Conservation (phyloP, 805 yeast genomes). For the Candida krabiensis region DNA sequence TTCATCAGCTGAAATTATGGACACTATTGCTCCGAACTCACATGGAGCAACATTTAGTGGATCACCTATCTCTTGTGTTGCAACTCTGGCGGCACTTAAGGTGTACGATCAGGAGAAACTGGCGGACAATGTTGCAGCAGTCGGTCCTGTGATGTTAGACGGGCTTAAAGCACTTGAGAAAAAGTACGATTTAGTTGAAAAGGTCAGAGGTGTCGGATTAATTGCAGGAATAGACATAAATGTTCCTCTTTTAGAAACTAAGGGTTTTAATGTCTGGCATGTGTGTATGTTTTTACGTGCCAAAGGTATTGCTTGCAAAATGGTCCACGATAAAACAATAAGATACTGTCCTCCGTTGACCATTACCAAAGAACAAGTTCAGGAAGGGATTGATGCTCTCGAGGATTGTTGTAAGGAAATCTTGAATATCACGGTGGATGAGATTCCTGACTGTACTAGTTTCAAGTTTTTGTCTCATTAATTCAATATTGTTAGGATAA, state of each 20-base stretch:
- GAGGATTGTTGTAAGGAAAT: constrained; percentile 20
- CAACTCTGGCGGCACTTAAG: constrained; percentile 26
- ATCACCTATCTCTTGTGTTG: constrained; percentile 28
- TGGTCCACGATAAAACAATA: constrained; percentile 24
- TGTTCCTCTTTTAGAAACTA: constrained; percentile 10
- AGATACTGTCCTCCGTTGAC: constrained; percentile 25
- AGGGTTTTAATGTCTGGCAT: constrained; percentile 24
- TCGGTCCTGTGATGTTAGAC: constrained; percentile 20
- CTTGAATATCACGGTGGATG: constrained; percentile 9
- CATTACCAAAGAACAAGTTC: constrained; percentile 19
- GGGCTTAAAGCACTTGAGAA: constrained; percentile 18
- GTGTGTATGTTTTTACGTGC: constrained; percentile 28
- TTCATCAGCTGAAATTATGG: constrained; percentile 23
- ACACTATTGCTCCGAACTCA: constrained; percentile 26
- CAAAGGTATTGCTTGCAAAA: constrained; percentile 27
- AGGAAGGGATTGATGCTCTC: constrained; percentile 15
- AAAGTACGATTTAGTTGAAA: constrained; percentile 20
- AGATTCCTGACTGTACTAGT: constrained; percentile 21
- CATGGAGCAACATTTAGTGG: constrained; percentile 33
- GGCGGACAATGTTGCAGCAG: constrained; percentile 18
- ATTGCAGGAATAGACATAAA: constrained; percentile 27
- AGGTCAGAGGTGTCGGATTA: constrained; percentile 26
- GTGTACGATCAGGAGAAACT: constrained; percentile 28
- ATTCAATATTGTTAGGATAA: background rate
- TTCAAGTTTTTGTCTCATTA: constrained; percentile 16